phyloP scores from a whole-genome alignment of 1,139 yeast genomes.

The Lodderomyces parapsilosis region DNA sequence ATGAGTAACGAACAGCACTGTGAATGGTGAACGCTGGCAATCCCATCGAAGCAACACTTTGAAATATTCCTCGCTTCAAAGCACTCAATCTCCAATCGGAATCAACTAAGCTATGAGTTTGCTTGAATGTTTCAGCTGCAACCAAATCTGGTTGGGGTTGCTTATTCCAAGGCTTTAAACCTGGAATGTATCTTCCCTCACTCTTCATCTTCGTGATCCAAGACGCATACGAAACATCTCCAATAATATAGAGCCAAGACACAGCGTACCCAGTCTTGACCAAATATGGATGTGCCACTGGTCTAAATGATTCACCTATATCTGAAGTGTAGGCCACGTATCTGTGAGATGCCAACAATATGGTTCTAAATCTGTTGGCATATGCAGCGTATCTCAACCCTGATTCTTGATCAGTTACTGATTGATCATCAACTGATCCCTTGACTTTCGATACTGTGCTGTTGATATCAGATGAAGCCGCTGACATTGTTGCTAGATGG shows the following conservation, averaged over 20 bases:
- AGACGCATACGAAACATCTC: constrained; percentile 75
- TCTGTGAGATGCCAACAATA: constrained; percentile 72
- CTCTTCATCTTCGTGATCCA: constrained; percentile 73
- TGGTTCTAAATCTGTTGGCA: constrained; percentile 70
- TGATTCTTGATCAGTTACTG: constrained; percentile 37
- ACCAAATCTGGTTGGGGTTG: constrained; percentile 38
- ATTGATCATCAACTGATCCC: constrained; percentile 10
- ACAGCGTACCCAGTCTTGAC: constrained; percentile 70
- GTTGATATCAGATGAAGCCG: neutral
- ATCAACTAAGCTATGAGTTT: constrained; percentile 31
- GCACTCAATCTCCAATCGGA: constrained; percentile 66
- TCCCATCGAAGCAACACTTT: constrained; percentile 82
- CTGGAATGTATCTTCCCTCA: constrained; percentile 64
- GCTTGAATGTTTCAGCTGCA: constrained; percentile 35
- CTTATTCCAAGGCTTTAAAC: constrained; percentile 68
- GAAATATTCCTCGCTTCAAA: constrained; percentile 73
- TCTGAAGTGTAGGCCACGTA: constrained; percentile 88
- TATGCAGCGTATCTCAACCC: constrained; percentile 77
- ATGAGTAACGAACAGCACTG: constrained; percentile 71
- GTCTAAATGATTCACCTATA: constrained; percentile 87
- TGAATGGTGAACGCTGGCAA: constrained; percentile 86
- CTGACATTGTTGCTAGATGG: neutral
- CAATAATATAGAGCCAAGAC: constrained; percentile 74
- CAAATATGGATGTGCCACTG: constrained; percentile 69
- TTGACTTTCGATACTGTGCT: constrained; percentile 16